Conservation (phyloP, 805 yeast species). For the Candida nitratophila region DNA sequence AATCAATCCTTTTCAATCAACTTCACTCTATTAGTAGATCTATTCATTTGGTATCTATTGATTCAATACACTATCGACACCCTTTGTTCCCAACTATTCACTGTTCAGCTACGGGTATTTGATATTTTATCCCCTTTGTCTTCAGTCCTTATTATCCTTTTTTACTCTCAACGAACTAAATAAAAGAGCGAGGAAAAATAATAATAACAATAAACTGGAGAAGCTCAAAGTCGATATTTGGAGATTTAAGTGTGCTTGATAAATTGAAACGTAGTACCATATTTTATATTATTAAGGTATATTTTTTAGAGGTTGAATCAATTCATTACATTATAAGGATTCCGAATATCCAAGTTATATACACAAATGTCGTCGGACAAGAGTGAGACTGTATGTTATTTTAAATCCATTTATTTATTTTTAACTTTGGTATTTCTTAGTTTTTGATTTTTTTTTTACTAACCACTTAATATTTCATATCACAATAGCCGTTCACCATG, state of each 20-base stretch:
- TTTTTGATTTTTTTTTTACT: background rate
- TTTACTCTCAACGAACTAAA: background rate
- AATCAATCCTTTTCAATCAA: background rate
- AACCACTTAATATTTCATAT: background rate
- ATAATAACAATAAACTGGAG: background rate
- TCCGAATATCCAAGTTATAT: too few relatives aligned
- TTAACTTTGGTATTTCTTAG: too few relatives aligned
- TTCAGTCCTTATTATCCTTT: too few relatives aligned
- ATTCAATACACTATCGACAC: background rate
- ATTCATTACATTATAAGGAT: background rate
- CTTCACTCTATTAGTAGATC: background rate
- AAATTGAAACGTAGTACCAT: too few relatives aligned
- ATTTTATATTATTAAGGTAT: background rate
- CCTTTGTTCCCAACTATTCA: background rate
- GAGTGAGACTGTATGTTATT: background rate
- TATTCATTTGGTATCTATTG: background rate
- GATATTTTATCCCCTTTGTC: too few relatives aligned
- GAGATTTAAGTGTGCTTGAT: too few relatives aligned
- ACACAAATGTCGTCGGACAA: background rate
- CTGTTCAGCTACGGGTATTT: background rate
- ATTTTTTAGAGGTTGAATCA: background rate
- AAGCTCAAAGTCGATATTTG: background rate
- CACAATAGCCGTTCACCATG: slow-evolving; percentile 18
- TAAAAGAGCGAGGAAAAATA: background rate
- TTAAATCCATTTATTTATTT: background rate